Evolutionary conservation across 202 grass and related monocot genomes (phyloP).

Genomic region (Hordeum pubiflorum): DNA sequence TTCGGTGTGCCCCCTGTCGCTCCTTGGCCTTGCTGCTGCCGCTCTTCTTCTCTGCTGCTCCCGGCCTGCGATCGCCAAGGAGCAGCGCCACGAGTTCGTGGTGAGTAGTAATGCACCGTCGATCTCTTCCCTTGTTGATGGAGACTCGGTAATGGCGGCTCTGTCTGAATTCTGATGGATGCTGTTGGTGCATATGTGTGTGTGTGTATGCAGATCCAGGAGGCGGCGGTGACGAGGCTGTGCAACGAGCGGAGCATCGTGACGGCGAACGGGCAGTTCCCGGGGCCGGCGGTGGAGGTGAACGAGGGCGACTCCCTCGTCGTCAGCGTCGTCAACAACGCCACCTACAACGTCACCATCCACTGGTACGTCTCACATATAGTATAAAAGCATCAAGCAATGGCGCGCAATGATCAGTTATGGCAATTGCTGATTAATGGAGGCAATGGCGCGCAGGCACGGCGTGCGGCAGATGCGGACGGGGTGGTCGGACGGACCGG

Average conservation of each 20-base stretch:
- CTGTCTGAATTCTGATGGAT: background rate
- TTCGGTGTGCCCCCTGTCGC: background rate
- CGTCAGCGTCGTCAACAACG: conserved; percentile 51
- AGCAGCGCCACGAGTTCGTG: conserved; percentile 69
- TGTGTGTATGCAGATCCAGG: conserved; percentile 40
- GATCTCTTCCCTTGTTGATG: background rate
- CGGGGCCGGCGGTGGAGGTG: conserved; percentile 63
- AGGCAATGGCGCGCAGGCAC: conserved; percentile 30
- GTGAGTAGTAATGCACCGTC: conserved; percentile 19
- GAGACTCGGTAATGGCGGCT: background rate
- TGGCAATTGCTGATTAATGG: too few species aligned
- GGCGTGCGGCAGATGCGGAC: conserved; percentile 80
- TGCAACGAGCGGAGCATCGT: conserved; percentile 47
- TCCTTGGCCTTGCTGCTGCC: conserved; percentile 14
- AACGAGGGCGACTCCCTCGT: conserved; percentile 57
- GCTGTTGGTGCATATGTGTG: background rate
- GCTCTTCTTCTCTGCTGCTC: background rate
- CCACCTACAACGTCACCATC: conserved; percentile 65
- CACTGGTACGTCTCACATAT: conserved; percentile 40
- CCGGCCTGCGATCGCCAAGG: conserved; percentile 21
- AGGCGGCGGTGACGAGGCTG: conserved; percentile 70
- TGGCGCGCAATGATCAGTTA: too few species aligned
- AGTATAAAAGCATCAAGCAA: too few species aligned
- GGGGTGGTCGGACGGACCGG: conserved; percentile 81
- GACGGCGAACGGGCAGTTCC: conserved; percentile 80